Evolutionary conservation across 148 eudicot genomes (phyloP).

Genomic region (Chenopodium album): DNA sequence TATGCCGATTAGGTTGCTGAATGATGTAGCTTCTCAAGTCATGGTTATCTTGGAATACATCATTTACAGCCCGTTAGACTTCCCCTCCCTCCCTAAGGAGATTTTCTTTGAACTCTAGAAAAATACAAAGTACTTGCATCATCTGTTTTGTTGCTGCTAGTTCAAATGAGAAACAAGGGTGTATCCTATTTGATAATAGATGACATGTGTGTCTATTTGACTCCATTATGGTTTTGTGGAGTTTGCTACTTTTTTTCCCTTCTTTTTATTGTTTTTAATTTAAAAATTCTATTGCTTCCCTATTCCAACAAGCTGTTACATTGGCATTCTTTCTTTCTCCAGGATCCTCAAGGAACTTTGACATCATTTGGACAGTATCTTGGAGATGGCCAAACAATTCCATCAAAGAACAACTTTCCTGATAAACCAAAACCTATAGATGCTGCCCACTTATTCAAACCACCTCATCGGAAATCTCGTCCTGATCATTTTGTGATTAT

Average conservation of each 20-base stretch:
- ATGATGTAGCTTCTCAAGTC: not conserved
- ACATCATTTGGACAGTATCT: conserved; percentile 34
- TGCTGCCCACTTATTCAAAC: conserved; percentile 72
- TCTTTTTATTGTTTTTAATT: no score
- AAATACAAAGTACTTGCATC: not conserved
- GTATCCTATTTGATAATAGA: not conserved
- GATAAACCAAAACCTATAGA: conserved; percentile 64
- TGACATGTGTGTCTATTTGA: not conserved
- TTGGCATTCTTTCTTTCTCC: conserved; percentile 2
- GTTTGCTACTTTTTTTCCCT: not conserved
- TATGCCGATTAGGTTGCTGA: not conserved
- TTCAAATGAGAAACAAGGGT: not conserved
- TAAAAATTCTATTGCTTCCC: not conserved
- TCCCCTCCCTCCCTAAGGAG: not conserved
- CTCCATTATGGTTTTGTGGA: not conserved
- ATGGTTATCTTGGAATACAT: not conserved
- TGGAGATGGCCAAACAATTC: conserved; percentile 42
- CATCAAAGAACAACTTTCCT: conserved; percentile 25
- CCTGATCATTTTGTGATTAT: conserved; percentile 95
- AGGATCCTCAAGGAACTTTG: conserved; percentile 48
- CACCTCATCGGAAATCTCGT: conserved; percentile 79
- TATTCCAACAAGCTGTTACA: not conserved
- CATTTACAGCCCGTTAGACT: not conserved
- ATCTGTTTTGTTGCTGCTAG: not conserved
- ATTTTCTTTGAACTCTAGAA: not conserved